These are phyloP conservation scores for Bretschneidera sinensis DNA, from an alignment of 345 rosid species.

Conservation along the genomic window DNA sequence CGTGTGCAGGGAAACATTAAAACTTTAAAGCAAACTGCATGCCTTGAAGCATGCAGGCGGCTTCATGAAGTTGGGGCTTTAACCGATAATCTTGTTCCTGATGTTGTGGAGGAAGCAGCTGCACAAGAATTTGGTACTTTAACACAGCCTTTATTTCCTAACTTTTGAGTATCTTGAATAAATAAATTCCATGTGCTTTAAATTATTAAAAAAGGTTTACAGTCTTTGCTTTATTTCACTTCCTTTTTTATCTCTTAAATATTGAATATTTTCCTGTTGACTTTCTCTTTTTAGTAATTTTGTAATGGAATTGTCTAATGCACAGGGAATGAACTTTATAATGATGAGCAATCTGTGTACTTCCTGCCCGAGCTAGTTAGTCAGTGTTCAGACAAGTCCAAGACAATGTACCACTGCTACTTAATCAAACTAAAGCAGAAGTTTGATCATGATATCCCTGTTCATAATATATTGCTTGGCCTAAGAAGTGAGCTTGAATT, in stretches of 20 bases:
- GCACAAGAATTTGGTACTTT: constrained; percentile 36
- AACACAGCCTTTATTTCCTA: neutral
- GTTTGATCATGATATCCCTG: constrained; percentile 31
- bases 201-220: too few relatives aligned
- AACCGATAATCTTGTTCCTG: constrained; percentile 80
- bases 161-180: constrained; percentile 1
- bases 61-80: constrained; percentile 68
- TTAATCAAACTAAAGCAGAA: constrained; percentile 43
- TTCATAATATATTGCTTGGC: constrained; percentile 56
- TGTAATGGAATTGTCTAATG: constrained; percentile 5
- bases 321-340: constrained; percentile 39
- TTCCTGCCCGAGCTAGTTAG: constrained; percentile 67
- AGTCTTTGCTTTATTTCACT: too few relatives aligned
- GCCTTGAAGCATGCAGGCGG: constrained; percentile 81
- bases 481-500: constrained; percentile 42
- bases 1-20: constrained; percentile 32
- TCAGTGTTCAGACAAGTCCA: constrained; percentile 14
- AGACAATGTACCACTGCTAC: constrained; percentile 47
- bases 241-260: neutral
- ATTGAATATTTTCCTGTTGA: neutral
- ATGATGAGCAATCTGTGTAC: constrained; percentile 59
- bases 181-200: too few relatives aligned
- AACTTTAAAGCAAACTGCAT: constrained; percentile 55
- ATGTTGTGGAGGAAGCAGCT: constrained; percentile 49
- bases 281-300: neutral